Evolutionary conservation across 1,139 yeast species (phyloP).

Genomic region (Candida labiduridarum): DNA sequence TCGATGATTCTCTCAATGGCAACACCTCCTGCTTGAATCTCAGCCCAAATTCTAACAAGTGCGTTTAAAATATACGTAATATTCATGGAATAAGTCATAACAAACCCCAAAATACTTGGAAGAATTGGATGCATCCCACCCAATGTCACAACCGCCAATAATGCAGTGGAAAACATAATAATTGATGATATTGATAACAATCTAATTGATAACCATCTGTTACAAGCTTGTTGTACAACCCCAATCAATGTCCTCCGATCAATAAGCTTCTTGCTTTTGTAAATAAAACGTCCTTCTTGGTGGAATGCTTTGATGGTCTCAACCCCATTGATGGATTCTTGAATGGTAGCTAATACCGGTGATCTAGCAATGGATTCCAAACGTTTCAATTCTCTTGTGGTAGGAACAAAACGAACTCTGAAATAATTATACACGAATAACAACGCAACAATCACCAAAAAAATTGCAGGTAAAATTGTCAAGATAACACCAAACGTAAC

Average conservation of each 20-base stretch:
- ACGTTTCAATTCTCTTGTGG: conserved; percentile 37
- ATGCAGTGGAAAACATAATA: conserved; percentile 28
- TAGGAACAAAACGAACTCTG: conserved; percentile 30
- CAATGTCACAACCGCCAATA: conserved; percentile 26
- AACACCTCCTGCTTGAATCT: conserved; percentile 33
- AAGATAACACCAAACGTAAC: conserved; percentile 45
- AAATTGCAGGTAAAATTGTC: conserved; percentile 25
- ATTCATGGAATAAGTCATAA: conserved; percentile 35
- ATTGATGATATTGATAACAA: conserved; percentile 32
- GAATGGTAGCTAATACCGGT: conserved; percentile 66
- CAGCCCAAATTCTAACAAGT: conserved; percentile 34
- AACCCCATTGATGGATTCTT: conserved; percentile 62
- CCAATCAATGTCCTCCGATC: conserved; percentile 58
- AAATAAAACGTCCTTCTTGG: conserved; percentile 55
- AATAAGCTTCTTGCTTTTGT: conserved; percentile 56
- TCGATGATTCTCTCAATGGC: conserved; percentile 36
- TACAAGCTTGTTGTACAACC: conserved; percentile 25
- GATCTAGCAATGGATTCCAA: conserved; percentile 37
- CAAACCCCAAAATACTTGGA: conserved; percentile 36
- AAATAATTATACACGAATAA: conserved; percentile 32
- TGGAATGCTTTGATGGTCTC: conserved; percentile 61
- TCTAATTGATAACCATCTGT: conserved; percentile 40
- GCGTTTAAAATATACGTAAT: conserved; percentile 29
- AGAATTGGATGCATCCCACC: conserved; percentile 23
- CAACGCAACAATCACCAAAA: conserved; percentile 25